phyloP scores from a whole-genome alignment of 1,139 yeast genomes.

The Wickerhamomyces sp. region DNA sequence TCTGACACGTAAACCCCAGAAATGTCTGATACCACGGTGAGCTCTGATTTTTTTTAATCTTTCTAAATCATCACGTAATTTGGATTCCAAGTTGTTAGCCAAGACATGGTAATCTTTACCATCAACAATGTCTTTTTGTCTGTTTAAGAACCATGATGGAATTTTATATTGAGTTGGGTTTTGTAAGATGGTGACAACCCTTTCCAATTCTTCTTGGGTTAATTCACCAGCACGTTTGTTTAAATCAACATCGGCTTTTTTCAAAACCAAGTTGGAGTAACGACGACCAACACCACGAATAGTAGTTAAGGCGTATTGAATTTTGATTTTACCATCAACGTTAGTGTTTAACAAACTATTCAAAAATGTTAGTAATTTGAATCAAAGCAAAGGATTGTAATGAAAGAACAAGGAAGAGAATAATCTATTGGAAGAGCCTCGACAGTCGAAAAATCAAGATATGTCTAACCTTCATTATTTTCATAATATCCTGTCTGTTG shows the following conservation, averaged over 20 bases:
- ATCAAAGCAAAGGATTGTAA: neutral
- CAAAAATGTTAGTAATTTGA: slow-evolving; percentile 25
- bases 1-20: slow-evolving; percentile 96
- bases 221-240: slow-evolving; percentile 99
- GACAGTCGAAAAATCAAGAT: too few species aligned
- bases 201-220: slow-evolving; percentile 99
- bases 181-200: slow-evolving; percentile 99
- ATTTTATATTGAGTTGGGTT: slow-evolving; percentile 99
- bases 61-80: slow-evolving; percentile 99
- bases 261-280: slow-evolving; percentile 99
- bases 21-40: slow-evolving; percentile 99
- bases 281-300: slow-evolving; percentile 99
- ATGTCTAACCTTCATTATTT: too few species aligned
- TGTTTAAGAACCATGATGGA: slow-evolving; percentile 99
- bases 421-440: too few species aligned
- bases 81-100: slow-evolving; percentile 98
- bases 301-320: slow-evolving; percentile 99
- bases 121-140: slow-evolving; percentile 97
- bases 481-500: too few species aligned
- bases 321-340: slow-evolving; percentile 99
- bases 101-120: slow-evolving; percentile 99
- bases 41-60: slow-evolving; percentile 99
- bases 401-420: neutral
- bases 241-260: slow-evolving; percentile 99
- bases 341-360: slow-evolving; percentile 97